Evolutionary conservation across 768 basidiomycete genomes (phyloP), one percentile per base, ranked within the genome.

Genomic region (Termitomyces bulborhizus): DNA sequence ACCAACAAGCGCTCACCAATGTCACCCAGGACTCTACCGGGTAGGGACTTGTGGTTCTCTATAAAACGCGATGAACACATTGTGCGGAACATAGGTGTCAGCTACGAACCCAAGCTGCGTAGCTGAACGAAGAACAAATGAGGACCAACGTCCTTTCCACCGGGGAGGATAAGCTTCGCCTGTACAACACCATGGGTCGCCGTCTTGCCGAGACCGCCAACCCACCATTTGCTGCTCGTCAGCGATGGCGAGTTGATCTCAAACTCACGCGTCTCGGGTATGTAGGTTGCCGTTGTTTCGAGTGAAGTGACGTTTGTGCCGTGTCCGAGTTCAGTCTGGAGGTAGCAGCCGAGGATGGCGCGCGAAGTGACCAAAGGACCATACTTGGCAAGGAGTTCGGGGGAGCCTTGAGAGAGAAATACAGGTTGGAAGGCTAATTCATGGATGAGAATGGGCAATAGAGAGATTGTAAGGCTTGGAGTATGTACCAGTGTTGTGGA

Each of bases 151-250:
- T 84, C 80, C 63, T 77, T 74, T 16, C 80, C 83, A 1, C 68
- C 74, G 0, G 84, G 83, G 0, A 90, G 71, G 37, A 87, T 80
- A 9, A 92, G 72, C 65, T 85, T 84, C 3, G 90, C 88, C 66
- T 90, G 88, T 0, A 90, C 80, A 13, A 88, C 78, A 4, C 86
- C 86, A 64, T 90, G 87, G 0, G 87, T 89, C 0, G 88, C 81
- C 0, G 83, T 85, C 69, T 82, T 84, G 0, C 83, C 88, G 13
- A 88, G 70, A 5, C 75, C 84, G 7, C 89, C 88, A 52, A 88
- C 80, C 90, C 89, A 92, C 88, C 88, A 92, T 65, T 92, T 92
- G 58, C 74, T 81, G 57, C 85, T 86, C 1, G 87, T 87, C 24
- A 89, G 61, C 0, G 84, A 84, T 0, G 90, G 89, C 1, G 87